Base-by-base conservation (phyloP, 805 yeast genomes). In the Pichia nanzhaoensis region DNA sequence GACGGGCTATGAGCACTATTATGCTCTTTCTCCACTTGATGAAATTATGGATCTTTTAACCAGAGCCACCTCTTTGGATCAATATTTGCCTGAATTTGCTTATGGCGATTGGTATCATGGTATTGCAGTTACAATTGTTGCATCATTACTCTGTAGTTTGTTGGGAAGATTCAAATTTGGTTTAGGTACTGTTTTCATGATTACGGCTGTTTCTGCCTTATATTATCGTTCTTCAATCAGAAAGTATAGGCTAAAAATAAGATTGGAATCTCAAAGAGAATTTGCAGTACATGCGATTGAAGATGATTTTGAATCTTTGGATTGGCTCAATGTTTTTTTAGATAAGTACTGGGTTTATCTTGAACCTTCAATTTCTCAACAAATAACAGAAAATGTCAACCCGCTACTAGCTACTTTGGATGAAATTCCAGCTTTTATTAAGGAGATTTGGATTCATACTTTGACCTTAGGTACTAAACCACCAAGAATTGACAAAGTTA, bases 101-200 rank as follows among this genome's bases (percentile, higher is more conserved):
- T 86, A 84, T 56, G 99, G 99, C 43, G 98, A 93, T 60, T 93
- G 99, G 99, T 93, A 83, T 60, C 98, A 93, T 63, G 82, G 83
- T 42, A 81, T 82, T n/a, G 96, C 77, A 0, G 72, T 81, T 32
- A 67, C 88, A 47, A 69, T 84, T 27, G 61, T 74, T 19, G 88
- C 84, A 6, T 89, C 84, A 0, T 60, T 84, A 13, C 60, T 84
- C 14, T 85, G 95, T 4, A 90, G 91, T 81, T 53, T 82, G 3
- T 55, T 86, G 34, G 99, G 98, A 9, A 76, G 82, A 65, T 75
- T 84, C 51, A 72, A 78, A 39, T 82, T 90, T 55, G 78, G 89
- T 6, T 57, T 90, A 44, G 93, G 93, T 9, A 87, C 95, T 44
- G 78, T 88, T 36, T 85, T 88, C 58, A 72, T 89, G 51, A 69